Evolutionary conservation across 179 eudicot genomes (phyloP).

Genomic region (Drosera spatulata): DNA sequence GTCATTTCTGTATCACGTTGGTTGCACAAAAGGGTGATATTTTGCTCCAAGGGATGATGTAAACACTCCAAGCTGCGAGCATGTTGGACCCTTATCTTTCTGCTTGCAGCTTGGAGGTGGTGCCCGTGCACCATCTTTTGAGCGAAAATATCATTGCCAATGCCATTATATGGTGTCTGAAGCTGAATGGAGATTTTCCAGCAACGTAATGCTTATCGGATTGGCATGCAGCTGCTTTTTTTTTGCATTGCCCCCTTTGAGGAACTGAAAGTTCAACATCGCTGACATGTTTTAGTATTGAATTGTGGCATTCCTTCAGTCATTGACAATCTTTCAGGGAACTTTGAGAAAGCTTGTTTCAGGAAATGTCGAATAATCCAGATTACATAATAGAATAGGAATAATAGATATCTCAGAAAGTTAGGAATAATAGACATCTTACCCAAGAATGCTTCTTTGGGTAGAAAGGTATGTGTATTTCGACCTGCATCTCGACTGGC

Average conservation of each 20-base stretch:
- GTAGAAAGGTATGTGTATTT: no score
- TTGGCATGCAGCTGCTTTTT: conserved; percentile 20
- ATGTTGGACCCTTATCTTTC: background rate
- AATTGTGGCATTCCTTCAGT: no score
- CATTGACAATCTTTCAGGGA: no score
- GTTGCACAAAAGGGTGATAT: background rate
- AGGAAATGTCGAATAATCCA: no score
- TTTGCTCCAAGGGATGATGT: background rate
- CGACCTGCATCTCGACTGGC: no score
- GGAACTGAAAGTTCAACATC: background rate
- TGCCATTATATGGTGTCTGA: background rate
- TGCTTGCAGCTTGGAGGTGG: background rate
- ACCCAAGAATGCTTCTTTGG: no score
- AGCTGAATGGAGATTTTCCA: conserved; percentile 4
- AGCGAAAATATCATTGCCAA: background rate
- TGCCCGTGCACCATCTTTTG: background rate
- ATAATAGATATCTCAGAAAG: no score
- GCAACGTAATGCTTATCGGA: conserved; percentile 14
- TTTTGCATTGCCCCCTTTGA: conserved; percentile 15
- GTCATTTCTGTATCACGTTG: background rate
- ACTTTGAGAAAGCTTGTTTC: no score
- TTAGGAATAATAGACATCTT: no score
- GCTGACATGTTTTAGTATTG: no score
- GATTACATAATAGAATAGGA: no score
- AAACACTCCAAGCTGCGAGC: background rate